These are phyloP conservation scores for Diplocarpon rosae DNA, from an alignment of 2,329 filamentous ascomycete genomes.

Conservation along the genomic window DNA sequence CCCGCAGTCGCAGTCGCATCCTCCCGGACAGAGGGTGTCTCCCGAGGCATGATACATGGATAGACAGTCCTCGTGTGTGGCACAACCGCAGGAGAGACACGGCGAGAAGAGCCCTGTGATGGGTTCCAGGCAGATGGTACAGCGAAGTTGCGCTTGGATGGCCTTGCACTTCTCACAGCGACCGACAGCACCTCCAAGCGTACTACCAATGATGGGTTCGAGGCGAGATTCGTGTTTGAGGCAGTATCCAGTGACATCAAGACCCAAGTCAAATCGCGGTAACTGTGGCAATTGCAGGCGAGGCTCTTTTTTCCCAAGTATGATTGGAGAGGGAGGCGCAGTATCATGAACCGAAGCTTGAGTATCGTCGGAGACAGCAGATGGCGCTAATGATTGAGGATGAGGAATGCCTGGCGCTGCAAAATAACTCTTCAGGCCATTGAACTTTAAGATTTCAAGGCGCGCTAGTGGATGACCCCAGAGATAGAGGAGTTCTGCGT, in stretches of 20 bases:
- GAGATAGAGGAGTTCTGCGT: conserved; percentile 58
- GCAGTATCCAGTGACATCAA: conserved; percentile 54
- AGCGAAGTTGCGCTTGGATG: conserved; percentile 45
- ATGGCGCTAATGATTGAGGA: conserved; percentile 22
- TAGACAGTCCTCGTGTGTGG: conserved; percentile 44
- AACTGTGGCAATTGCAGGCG: conserved; percentile 33
- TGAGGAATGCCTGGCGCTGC: conserved; percentile 21
- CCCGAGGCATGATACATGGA: conserved; percentile 22
- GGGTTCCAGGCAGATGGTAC: conserved; percentile 52
- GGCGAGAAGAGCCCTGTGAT: conserved; percentile 48
- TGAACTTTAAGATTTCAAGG: conserved; percentile 60
- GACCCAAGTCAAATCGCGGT: conserved; percentile 36
- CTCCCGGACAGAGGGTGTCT: conserved; percentile 48
- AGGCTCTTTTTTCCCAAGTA: conserved; percentile 43
- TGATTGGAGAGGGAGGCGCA: conserved; percentile 36
- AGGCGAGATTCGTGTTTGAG: conserved; percentile 51
- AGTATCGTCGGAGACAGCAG: conserved; percentile 21
- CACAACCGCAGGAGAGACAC: conserved; percentile 53
- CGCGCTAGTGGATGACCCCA: conserved; percentile 53
- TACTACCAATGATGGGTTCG: conserved; percentile 39
- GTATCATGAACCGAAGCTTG: conserved; percentile 15
- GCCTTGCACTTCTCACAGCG: conserved; percentile 39
- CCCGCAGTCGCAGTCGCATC: conserved; percentile 53
- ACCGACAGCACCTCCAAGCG: conserved; percentile 35
- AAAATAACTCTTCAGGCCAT: conserved; percentile 43